Evolutionary conservation across 1,139 yeast species (phyloP).

Genomic region (Sugiyamaella grinbergsii): DNA sequence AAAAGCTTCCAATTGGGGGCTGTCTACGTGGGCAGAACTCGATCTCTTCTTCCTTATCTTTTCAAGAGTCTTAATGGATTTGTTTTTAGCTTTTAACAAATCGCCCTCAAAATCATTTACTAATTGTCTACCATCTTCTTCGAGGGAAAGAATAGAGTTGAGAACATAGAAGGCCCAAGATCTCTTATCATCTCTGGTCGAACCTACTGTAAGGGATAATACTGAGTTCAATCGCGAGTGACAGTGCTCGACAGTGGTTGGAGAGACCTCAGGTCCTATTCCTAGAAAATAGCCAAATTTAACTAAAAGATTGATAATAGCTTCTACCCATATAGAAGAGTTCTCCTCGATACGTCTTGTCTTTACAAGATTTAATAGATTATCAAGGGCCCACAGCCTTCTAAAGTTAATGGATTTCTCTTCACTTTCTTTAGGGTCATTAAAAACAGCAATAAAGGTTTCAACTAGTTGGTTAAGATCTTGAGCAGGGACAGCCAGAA

Average conservation of each 20-base stretch:
- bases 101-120: slow-evolving; percentile 43
- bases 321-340: slow-evolving; percentile 48
- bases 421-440: slow-evolving; percentile 38
- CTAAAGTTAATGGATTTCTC: slow-evolving; percentile 48
- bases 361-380: slow-evolving; percentile 55
- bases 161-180: slow-evolving; percentile 59
- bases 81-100: slow-evolving; percentile 48
- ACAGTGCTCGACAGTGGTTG: slow-evolving; percentile 31
- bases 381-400: slow-evolving; percentile 70
- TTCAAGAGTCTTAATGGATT: slow-evolving; percentile 54
- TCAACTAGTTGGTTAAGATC: slow-evolving; percentile 41
- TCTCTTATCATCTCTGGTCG: slow-evolving; percentile 48
- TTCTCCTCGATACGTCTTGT: slow-evolving; percentile 28
- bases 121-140: slow-evolving; percentile 29
- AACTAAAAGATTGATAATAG: slow-evolving; percentile 55
- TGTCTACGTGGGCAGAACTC: slow-evolving; percentile 46
- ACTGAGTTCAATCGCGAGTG: slow-evolving; percentile 66
- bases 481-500: slow-evolving; percentile 39
- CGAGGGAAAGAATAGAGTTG: slow-evolving; percentile 28
- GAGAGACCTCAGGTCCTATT: slow-evolving; percentile 27
- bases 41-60: slow-evolving; percentile 48
- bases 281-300: slow-evolving; percentile 57
- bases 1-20: slow-evolving; percentile 53
- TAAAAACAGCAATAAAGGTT: slow-evolving; percentile 40
- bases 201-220: slow-evolving; percentile 48